phyloP scores from a whole-genome alignment of 495 filamentous ascomycete genomes.

The Penicillium manginii region DNA sequence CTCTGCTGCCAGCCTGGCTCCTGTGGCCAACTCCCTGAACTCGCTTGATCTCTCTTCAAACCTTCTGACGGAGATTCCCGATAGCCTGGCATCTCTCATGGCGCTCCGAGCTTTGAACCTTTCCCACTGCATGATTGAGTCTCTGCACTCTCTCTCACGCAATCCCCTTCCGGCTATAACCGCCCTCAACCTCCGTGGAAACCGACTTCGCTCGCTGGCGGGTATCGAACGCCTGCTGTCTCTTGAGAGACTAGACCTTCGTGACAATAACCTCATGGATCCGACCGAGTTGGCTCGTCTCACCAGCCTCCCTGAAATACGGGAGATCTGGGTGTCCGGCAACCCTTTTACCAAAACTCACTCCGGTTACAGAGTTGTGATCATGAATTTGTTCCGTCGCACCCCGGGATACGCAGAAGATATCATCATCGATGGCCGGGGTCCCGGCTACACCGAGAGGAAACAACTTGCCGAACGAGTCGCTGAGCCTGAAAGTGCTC shows the following conservation, averaged over 20 bases:
- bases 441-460: slow-evolving; percentile 79
- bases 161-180: slow-evolving; percentile 92
- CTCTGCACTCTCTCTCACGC: slow-evolving; percentile 81
- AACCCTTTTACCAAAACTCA: slow-evolving; percentile 93
- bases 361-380: slow-evolving; percentile 78
- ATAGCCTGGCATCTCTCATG: slow-evolving; percentile 79
- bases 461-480: slow-evolving; percentile 84
- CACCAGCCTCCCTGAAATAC: slow-evolving; percentile 87
- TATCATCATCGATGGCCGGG: slow-evolving; percentile 81
- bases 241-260: slow-evolving; percentile 84
- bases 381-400: slow-evolving; percentile 96
- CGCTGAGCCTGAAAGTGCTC: slow-evolving; percentile 71
- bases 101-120: slow-evolving; percentile 87
- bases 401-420: slow-evolving; percentile 91
- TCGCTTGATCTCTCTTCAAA: slow-evolving; percentile 93
- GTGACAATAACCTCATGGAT: slow-evolving; percentile 89
- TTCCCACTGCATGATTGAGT: slow-evolving; percentile 96
- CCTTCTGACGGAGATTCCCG: slow-evolving; percentile 87
- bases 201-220: slow-evolving; percentile 84
- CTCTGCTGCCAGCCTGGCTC: slow-evolving; percentile 70
- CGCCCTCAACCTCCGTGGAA: slow-evolving; percentile 86
- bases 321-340: slow-evolving; percentile 85
- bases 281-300: slow-evolving; percentile 88
- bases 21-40: slow-evolving; percentile 81
- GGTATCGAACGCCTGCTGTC: slow-evolving; percentile 89